These are phyloP conservation scores for Ceratocystis cacaofunesta DNA, from an alignment of 2,329 filamentous ascomycete genomes.

Conservation along the genomic window DNA sequence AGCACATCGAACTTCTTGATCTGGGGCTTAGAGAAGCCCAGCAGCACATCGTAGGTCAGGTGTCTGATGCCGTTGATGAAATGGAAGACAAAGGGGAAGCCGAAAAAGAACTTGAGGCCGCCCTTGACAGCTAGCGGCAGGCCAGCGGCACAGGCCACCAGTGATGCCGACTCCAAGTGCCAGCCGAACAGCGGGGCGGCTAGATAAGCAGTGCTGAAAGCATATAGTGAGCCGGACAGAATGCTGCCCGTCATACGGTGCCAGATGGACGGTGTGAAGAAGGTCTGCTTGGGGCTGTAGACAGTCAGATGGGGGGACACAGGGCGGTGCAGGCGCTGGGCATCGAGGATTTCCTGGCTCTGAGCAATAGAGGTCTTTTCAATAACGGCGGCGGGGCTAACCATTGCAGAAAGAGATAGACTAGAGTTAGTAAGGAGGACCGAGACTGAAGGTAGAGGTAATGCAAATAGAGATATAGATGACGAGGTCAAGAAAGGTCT, in stretches of 20 bases:
- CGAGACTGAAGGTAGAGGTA: neutral
- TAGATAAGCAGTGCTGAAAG: constrained; percentile 69
- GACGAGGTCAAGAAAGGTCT: neutral
- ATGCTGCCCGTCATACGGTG: constrained; percentile 72
- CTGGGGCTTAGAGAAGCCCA: constrained; percentile 35
- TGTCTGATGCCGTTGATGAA: constrained; percentile 41
- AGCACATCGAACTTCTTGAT: constrained; percentile 33
- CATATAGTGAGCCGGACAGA: constrained; percentile 61
- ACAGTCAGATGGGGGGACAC: constrained; percentile 72
- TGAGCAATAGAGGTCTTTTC: constrained; percentile 40
- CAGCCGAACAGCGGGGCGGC: constrained; percentile 56
- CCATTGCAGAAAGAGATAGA: constrained; percentile 19
- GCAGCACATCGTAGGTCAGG: constrained; percentile 36
- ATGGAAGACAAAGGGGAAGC: constrained; percentile 48
- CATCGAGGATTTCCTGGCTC: constrained; percentile 52
- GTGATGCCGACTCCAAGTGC: constrained; percentile 43
- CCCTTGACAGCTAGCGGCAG: constrained; percentile 46
- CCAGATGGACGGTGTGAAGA: constrained; percentile 55
- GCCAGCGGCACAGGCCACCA: constrained; percentile 45
- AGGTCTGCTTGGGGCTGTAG: constrained; percentile 79
- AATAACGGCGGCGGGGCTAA: constrained; percentile 37
- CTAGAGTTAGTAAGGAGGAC: constrained; percentile 8
- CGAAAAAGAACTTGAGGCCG: constrained; percentile 38
- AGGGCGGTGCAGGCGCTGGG: constrained; percentile 69
- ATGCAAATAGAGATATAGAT: neutral